Evolutionary conservation across 1,284 basidiomycete genomes (phyloP).

Genomic region (Puccinia triticina): DNA sequence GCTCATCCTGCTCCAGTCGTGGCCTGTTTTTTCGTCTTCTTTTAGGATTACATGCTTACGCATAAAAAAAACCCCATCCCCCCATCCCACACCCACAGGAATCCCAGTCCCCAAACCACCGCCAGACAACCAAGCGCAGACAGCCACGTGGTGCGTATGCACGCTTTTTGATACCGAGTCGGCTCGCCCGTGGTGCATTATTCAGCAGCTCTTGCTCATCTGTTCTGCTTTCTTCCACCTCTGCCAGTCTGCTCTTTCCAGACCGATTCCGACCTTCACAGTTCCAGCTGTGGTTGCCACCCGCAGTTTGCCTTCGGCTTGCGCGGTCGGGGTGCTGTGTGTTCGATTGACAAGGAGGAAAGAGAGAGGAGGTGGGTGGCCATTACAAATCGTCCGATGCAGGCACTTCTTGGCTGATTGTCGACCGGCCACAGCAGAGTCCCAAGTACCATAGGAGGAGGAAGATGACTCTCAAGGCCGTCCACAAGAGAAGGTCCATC

Average conservation of each 20-base stretch:
- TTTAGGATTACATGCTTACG: too few species aligned
- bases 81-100: too few species aligned
- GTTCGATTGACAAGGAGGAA: not conserved
- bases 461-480: not conserved
- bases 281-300: not conserved
- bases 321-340: not conserved
- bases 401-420: not conserved
- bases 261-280: not conserved
- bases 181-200: too few species aligned
- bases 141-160: too few species aligned
- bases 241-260: not conserved
- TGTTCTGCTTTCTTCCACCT: too few species aligned
- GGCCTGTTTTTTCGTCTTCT: too few species aligned
- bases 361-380: not conserved
- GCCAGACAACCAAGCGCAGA: too few species aligned
- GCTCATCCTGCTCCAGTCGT: too few species aligned
- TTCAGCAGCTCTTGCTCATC: too few species aligned
- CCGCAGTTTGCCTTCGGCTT: not conserved
- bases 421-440: not conserved
- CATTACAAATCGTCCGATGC: not conserved
- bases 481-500: not conserved
- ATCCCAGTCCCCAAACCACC: too few species aligned
- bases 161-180: too few species aligned
- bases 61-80: too few species aligned
- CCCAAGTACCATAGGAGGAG: not conserved